Conservation (phyloP, 2,329 filamentous ascomycete species). For the Phialophora tarda region DNA sequence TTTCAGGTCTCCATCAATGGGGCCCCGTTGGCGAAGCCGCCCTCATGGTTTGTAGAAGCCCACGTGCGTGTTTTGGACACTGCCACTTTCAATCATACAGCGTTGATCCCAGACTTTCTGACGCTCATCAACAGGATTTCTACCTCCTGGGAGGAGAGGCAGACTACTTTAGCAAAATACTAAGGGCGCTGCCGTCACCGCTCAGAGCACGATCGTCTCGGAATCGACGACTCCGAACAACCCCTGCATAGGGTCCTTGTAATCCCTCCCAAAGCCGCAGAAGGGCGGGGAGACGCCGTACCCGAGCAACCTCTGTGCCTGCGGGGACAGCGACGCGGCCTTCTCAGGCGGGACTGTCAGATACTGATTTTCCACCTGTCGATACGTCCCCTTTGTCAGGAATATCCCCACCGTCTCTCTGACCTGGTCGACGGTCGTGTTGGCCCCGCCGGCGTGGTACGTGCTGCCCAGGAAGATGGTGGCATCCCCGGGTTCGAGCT, state of each 20-base stretch:
- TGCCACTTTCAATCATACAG: neutral
- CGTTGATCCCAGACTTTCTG: neutral
- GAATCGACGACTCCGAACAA: conserved; percentile 44
- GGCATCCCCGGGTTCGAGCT: conserved; percentile 45
- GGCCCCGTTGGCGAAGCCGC: neutral
- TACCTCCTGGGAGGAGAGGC: neutral
- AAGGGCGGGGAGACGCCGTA: conserved; percentile 44
- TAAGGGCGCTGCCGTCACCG: neutral
- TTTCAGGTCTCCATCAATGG: neutral
- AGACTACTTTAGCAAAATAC: no score
- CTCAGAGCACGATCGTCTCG: conserved; percentile 14
- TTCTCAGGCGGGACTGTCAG: conserved; percentile 37
- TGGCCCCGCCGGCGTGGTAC: conserved; percentile 46
- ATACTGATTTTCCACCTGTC: conserved; percentile 42
- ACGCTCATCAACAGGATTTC: neutral
- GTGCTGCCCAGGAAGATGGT: conserved; percentile 46
- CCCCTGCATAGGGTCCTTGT: conserved; percentile 48
- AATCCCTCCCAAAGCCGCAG: conserved; percentile 45
- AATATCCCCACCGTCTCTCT: conserved; percentile 31
- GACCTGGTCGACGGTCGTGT: conserved; percentile 38
- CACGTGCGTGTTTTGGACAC: neutral
- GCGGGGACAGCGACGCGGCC: conserved; percentile 29
- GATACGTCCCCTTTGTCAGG: conserved; percentile 27
- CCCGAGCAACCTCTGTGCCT: conserved; percentile 39
- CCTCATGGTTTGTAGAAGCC: no score